phyloP scores from a whole-genome alignment of 78 protist genomes.

The Protostelium mycophagum region DNA sequence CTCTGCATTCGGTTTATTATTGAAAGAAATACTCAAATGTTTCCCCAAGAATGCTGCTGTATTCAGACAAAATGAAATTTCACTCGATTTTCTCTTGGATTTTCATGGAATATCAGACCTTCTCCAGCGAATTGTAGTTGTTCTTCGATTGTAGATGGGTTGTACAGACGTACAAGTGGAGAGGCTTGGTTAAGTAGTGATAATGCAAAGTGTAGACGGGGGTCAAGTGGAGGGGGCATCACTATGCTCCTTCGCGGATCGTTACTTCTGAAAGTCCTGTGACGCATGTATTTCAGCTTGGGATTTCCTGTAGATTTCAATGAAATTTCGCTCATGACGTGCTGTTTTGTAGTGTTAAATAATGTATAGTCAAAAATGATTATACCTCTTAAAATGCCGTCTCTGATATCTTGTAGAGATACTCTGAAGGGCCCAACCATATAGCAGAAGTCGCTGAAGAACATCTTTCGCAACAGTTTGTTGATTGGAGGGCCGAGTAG shows the following conservation, averaged over 20 bases:
- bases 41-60: neutral
- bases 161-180: neutral
- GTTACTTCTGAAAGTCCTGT: neutral
- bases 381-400: neutral
- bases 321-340: neutral
- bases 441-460: neutral
- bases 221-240: neutral
- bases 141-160: neutral
- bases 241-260: neutral
- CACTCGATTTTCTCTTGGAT: too few relatives aligned
- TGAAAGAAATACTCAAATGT: neutral
- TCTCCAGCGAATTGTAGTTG: neutral
- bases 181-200: neutral
- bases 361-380: too few relatives aligned
- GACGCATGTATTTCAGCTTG: neutral
- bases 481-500: neutral
- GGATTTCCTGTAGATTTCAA: neutral
- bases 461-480: neutral
- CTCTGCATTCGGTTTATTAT: neutral
- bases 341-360: too few relatives aligned
- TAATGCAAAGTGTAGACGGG: neutral
- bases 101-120: too few relatives aligned
- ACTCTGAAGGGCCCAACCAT: neutral
- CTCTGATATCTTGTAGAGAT: neutral
- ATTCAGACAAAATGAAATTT: neutral